These are phyloP conservation scores for Acephala macrosclerotiorum DNA, from an alignment of 2,329 filamentous ascomycete species.

Conservation along the genomic window DNA sequence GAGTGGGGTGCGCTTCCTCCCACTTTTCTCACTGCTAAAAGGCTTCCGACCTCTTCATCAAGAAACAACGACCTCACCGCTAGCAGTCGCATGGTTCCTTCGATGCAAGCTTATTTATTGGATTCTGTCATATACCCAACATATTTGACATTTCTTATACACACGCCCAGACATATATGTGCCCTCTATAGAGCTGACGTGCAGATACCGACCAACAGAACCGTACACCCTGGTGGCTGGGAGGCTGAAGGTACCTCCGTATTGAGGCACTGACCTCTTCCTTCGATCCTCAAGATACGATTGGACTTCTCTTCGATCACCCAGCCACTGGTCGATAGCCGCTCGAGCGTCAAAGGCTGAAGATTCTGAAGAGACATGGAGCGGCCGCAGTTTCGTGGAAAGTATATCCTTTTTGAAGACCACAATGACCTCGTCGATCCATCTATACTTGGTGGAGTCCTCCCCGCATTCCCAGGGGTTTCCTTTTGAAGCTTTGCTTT, in stretches of 20 bases:
- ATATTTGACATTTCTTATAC: too few species aligned
- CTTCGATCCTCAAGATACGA: neutral
- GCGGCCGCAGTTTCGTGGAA: constrained; percentile 6
- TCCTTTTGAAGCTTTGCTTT: neutral
- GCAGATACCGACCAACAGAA: neutral
- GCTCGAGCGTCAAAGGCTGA: constrained; percentile 5
- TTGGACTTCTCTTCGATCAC: neutral
- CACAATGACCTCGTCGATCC: constrained; percentile 9
- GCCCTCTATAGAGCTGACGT: neutral
- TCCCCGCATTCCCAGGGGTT: neutral
- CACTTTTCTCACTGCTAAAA: too few species aligned
- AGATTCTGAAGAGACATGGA: neutral
- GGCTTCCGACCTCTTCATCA: neutral
- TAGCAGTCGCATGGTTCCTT: neutral
- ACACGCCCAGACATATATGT: neutral
- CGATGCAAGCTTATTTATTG: too few species aligned
- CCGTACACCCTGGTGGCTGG: neutral
- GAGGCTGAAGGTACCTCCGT: neutral
- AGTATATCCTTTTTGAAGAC: neutral
- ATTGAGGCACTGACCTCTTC: neutral
- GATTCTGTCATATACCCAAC: too few species aligned
- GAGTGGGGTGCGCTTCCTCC: neutral
- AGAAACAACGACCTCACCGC: neutral
- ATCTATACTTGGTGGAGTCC: neutral
- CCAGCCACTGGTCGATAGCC: neutral